Percentiles rank a stretch among this genome's conserved stretches.
These are phyloP conservation scores for Populus tomentosa DNA, from an alignment of 441 rosid species.

Conservation along the genomic window DNA sequence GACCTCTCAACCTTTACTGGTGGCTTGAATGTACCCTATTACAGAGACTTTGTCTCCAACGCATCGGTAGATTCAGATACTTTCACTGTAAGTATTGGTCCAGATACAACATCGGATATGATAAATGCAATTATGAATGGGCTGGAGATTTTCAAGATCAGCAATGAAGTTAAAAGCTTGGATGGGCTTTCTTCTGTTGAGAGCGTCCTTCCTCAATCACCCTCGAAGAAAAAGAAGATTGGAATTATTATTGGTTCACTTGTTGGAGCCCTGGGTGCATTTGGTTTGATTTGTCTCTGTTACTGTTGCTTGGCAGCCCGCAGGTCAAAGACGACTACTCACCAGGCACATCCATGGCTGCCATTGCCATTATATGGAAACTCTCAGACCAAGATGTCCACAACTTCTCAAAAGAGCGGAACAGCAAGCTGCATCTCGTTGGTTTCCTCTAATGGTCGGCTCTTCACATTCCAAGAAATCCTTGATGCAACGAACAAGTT, in stretches of 20 bases:
- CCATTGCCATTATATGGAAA: constrained; percentile 87
- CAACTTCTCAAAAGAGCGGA: constrained; percentile 82
- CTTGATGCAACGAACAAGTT: constrained; percentile 88
- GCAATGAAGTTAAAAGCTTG: constrained; percentile 69
- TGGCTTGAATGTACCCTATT: constrained; percentile 57
- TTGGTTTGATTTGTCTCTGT: constrained; percentile 47
- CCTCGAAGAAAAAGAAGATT: constrained; percentile 33
- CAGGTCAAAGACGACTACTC: constrained; percentile 43
- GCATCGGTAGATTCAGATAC: constrained; percentile 38
- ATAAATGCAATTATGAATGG: constrained; percentile 78
- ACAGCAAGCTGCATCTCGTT: constrained; percentile 81
- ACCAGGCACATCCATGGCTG: constrained; percentile 71
- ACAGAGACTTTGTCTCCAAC: constrained; percentile 68
- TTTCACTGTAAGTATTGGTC: constrained; percentile 85
- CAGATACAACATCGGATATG: constrained; percentile 53
- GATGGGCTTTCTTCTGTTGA: constrained; percentile 59
- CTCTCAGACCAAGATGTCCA: constrained; percentile 73
- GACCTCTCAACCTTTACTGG: constrained; percentile 57
- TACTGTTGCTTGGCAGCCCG: constrained; percentile 46
- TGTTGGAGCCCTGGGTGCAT: constrained; percentile 37
- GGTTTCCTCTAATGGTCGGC: constrained; percentile 70
- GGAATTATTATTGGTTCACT: constrained; percentile 51
- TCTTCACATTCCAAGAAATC: constrained; percentile 85
- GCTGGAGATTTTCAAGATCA: constrained; percentile 82
- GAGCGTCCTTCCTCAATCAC: constrained; percentile 48